Conservation (phyloP, 371 early-diverging fungal species). For the Actinomortierella wolfii region DNA sequence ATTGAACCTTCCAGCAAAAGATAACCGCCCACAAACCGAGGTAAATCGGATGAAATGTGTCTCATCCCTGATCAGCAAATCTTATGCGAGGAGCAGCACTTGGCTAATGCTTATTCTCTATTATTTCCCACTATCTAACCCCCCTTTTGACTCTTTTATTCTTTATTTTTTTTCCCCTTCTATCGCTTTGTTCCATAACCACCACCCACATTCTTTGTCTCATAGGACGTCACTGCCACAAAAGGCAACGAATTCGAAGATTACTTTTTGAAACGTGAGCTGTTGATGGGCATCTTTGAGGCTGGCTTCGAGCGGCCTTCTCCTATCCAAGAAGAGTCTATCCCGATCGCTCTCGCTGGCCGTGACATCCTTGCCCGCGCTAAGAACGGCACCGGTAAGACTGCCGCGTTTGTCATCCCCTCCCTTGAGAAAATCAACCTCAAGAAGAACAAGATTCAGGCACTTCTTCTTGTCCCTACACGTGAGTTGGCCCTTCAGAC, state of each 20-base stretch:
- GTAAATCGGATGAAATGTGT: constrained; percentile 31
- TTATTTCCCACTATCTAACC: not conserved
- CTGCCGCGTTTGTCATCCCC: constrained; percentile 97
- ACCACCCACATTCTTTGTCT: no score
- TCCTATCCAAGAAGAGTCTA: constrained; percentile 99
- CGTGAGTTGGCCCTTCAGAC: constrained; percentile 97
- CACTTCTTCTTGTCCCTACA: constrained; percentile 93
- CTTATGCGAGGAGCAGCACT: no score
- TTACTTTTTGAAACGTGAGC: constrained; percentile 94
- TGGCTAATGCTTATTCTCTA: not conserved
- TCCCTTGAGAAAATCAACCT: constrained; percentile 92
- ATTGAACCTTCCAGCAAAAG: constrained; percentile 77
- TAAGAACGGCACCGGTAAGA: constrained; percentile 99
- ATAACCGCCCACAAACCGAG: constrained; percentile 89
- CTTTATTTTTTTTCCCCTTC: constrained; percentile 1
- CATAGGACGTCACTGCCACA: constrained; percentile 89
- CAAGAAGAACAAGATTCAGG: constrained; percentile 81
- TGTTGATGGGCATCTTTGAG: constrained; percentile 98
- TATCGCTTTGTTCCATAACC: not conserved
- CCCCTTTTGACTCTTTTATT: not conserved
- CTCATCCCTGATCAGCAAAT: no score
- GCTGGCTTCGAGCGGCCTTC: constrained; percentile 98
- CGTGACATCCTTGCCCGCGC: constrained; percentile 96
- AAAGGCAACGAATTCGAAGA: constrained; percentile 99
- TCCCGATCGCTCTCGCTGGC: constrained; percentile 96